Evolutionary conservation across 805 yeast genomes (phyloP).

Genomic region (Sungouiozyma ichnusensis): DNA sequence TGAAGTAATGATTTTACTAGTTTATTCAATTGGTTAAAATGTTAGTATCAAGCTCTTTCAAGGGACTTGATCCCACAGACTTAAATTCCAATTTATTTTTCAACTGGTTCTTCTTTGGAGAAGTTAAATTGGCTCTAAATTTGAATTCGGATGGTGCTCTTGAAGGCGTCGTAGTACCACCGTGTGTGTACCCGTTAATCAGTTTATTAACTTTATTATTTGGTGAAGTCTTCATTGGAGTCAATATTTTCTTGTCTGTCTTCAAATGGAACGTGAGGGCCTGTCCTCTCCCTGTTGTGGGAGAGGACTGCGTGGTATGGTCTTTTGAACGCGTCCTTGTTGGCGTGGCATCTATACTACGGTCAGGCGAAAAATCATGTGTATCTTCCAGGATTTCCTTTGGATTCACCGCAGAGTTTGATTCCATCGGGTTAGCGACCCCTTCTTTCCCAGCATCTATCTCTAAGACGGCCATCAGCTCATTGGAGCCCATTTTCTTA

Average conservation of each 20-base stretch:
- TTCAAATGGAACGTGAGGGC: constrained; percentile 27
- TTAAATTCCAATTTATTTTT: constrained; percentile 9
- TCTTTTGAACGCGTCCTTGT: constrained; percentile 7
- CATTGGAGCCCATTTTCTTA: background rate
- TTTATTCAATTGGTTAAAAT: constrained; percentile 3
- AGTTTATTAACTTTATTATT: constrained; percentile 27
- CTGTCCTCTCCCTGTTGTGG: constrained; percentile 19
- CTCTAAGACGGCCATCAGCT: constrained; percentile 3
- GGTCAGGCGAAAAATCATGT: background rate
- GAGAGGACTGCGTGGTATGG: constrained; percentile 7
- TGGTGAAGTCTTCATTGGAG: constrained; percentile 25
- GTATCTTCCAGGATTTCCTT: background rate
- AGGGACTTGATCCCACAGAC: constrained; percentile 11
- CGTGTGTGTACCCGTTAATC: constrained; percentile 15
- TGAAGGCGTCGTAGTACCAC: background rate
- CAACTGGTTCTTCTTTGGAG: constrained; percentile 4
- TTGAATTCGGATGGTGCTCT: constrained; percentile 4
- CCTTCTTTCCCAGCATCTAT: background rate
- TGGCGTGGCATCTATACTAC: constrained; percentile 9
- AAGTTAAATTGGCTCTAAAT: constrained; percentile 1
- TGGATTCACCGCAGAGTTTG: background rate
- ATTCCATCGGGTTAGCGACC: background rate
- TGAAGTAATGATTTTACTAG: too few species aligned
- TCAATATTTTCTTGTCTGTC: constrained; percentile 22
- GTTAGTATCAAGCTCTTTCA: constrained; percentile 16